Conservation (phyloP, 2,329 filamentous ascomycete species). For the Clarireedia homoeocarpa region DNA sequence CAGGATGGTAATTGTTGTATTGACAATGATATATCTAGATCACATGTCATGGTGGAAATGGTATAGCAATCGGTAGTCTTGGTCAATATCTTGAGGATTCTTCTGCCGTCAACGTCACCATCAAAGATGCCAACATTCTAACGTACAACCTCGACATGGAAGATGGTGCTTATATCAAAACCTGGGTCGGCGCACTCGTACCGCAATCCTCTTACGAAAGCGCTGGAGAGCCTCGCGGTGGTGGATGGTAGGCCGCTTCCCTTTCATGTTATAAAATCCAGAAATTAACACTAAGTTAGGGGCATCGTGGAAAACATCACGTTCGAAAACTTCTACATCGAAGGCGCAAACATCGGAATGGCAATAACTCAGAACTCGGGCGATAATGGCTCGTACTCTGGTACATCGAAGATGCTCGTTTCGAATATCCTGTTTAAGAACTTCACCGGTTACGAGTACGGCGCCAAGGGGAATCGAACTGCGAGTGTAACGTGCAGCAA, state of each 20-base stretch:
- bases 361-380: slow-evolving; percentile 41
- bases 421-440: slow-evolving; percentile 42
- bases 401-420: slow-evolving; percentile 43
- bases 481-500: slow-evolving; percentile 40
- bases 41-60: slow-evolving; percentile 45
- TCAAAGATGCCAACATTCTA: slow-evolving; percentile 40
- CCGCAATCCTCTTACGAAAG: slow-evolving; percentile 41
- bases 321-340: slow-evolving; percentile 43
- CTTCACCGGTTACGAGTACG: slow-evolving; percentile 41
- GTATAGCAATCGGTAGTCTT: slow-evolving; percentile 46
- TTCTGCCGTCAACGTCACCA: slow-evolving; percentile 40
- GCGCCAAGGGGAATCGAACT: slow-evolving; percentile 26
- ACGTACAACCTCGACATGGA: slow-evolving; percentile 40
- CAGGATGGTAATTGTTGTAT: too few species aligned
- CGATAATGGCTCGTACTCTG: slow-evolving; percentile 39
- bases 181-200: slow-evolving; percentile 43
- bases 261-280: too few species aligned
- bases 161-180: slow-evolving; percentile 47
- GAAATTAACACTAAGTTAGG: slow-evolving; percentile 10
- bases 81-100: slow-evolving; percentile 49
- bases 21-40: slow-evolving; percentile 11
- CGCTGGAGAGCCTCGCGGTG: slow-evolving; percentile 40
- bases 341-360: slow-evolving; percentile 37
- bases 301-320: slow-evolving; percentile 43
- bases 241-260: slow-evolving; percentile 34